Evolutionary conservation across 441 rosid genomes (phyloP), one percentile per base, ranked within the genome.

Genomic region (Pelargonium citronellum): DNA sequence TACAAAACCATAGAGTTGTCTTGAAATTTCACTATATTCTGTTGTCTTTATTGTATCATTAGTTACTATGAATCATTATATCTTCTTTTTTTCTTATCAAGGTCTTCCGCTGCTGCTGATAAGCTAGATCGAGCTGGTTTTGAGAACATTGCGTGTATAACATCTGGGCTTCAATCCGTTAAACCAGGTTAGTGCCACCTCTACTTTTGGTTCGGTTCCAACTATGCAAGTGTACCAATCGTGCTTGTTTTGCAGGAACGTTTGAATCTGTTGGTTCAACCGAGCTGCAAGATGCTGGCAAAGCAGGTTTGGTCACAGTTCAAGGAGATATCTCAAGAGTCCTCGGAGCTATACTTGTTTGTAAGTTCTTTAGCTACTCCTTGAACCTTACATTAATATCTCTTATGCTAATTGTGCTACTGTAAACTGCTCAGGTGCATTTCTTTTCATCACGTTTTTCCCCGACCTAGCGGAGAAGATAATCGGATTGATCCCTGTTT

Each of bases 281-380:
- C 0, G 95, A 91, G 84, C 74, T 93, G 74, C 89, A 87, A 82
- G 71, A 88, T 67, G 96, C 96, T 19, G 97, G 98, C 55, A 94
- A 94, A 85, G 97, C 96, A 17, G 98, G 96, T 75, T 83, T 93
- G 81, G 74, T 91, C 46, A 89, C 91, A 10, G 19, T 93, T 72
- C 98, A 93, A 85, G 98, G 98, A 75, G 81, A 91, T 80, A 89
- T 93, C 82, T 93, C 98, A 16, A 96, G 96, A 67, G 92, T 93
- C 11, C 87, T 93, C 4, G 96, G 97, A 79, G 91, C 98, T 5
- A 90, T 91, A 49, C 98, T 93, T n/a, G 71, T 93, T 75, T 93
- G 98, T 93, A 83, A 86, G 95, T 84, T 67, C 44, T 27, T 19
- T 58, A 8, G 9, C 7, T 13, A 55, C 34, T 10, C 39, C 8